Evolutionary conservation across 75 land plant species (phyloP).

Genomic region (Chamaecyparis obtusa): DNA sequence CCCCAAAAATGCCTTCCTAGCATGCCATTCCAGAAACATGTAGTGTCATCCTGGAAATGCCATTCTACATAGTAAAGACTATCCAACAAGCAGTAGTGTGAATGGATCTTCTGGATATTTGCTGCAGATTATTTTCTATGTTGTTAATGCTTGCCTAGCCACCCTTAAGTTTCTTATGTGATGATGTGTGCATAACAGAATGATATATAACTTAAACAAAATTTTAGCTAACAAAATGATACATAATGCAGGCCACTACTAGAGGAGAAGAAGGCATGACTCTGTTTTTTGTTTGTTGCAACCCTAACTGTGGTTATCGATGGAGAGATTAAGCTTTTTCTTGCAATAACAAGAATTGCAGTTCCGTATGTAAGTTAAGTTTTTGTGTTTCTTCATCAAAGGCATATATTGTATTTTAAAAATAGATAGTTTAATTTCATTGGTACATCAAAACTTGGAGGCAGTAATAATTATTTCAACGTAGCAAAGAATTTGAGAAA

Average conservation of each 20-base stretch:
- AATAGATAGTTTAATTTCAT: not conserved
- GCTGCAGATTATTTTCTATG: not conserved
- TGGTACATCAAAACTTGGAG: not conserved
- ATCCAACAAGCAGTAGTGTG: not conserved
- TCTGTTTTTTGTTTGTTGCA: slow-evolving; percentile 89
- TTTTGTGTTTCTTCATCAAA: not conserved
- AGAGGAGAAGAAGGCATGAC: slow-evolving; percentile 97
- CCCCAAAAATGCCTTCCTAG: too few species aligned
- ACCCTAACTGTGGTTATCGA: slow-evolving; percentile 76
- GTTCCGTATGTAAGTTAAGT: not conserved
- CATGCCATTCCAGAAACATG: too few species aligned
- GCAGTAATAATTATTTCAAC: too few species aligned
- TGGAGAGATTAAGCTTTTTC: slow-evolving; percentile 10
- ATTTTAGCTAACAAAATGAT: not conserved
- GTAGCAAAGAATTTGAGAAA: not conserved
- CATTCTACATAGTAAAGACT: too few species aligned
- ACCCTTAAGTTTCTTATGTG: not conserved
- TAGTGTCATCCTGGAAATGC: too few species aligned
- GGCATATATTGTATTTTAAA: not conserved
- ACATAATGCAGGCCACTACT: slow-evolving; percentile 64
- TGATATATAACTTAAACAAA: not conserved
- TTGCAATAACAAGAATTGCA: not conserved
- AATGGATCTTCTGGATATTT: not conserved
- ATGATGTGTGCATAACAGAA: not conserved
- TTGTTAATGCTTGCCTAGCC: not conserved